Evolutionary conservation across 2,329 filamentous ascomycete species (phyloP).

Genomic region (Exophiala mesophila): DNA sequence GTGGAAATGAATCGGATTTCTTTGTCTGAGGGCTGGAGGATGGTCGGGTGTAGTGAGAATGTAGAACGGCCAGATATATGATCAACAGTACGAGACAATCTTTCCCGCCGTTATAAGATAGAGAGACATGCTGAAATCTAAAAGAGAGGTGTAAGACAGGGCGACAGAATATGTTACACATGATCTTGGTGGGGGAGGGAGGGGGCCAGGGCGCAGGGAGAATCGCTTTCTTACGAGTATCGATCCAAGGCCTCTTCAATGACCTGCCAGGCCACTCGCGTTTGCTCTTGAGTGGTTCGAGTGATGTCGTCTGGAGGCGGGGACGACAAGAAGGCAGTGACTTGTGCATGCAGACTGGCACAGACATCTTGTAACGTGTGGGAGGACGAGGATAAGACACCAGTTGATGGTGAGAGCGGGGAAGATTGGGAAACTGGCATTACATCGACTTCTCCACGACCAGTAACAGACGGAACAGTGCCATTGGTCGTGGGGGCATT

Average conservation of each 20-base stretch:
- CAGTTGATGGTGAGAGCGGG: slow-evolving; percentile 1
- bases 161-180: too few species aligned
- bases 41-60: slow-evolving; percentile 30
- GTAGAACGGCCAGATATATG: slow-evolving; percentile 67
- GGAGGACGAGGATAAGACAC: slow-evolving; percentile 9
- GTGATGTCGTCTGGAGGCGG: slow-evolving; percentile 53
- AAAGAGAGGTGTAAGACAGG: slow-evolving; percentile 4
- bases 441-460: slow-evolving; percentile 27
- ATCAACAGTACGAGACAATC: slow-evolving; percentile 92
- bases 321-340: slow-evolving; percentile 62
- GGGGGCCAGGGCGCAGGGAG: too few species aligned
- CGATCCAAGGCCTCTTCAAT: slow-evolving; percentile 68
- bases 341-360: slow-evolving; percentile 55
- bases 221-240: slow-evolving; percentile 73
- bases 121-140: slow-evolving; percentile 71
- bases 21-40: slow-evolving; percentile 7
- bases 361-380: slow-evolving; percentile 54
- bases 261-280: slow-evolving; percentile 65
- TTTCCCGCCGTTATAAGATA: slow-evolving; percentile 97
- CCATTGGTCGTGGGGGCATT: slow-evolving; percentile 27
- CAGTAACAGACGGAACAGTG: background rate
- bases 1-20: slow-evolving; percentile 34
- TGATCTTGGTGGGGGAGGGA: slow-evolving; percentile 4
- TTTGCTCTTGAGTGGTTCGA: slow-evolving; percentile 66
- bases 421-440: slow-evolving; percentile 7